Conservation (phyloP, 805 yeast species). For the Barnettozyma salicaria region DNA sequence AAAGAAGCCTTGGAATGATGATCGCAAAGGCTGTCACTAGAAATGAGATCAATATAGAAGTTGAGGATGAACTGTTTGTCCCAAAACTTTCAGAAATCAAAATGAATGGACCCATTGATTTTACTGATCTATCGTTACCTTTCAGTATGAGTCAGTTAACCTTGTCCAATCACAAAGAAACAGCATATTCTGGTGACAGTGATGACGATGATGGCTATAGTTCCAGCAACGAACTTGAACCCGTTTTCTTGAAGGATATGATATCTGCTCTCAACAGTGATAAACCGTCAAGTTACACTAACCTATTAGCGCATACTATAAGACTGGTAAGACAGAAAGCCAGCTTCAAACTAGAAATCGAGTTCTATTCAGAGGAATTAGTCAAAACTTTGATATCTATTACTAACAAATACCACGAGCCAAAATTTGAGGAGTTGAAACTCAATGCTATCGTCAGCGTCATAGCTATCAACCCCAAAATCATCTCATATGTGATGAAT, state of each 20-base stretch:
- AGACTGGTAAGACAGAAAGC: slow-evolving; percentile 60
- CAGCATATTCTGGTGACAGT: slow-evolving; percentile 13
- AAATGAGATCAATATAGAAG: slow-evolving; percentile 26
- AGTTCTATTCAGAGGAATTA: slow-evolving; percentile 50
- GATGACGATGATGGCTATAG: slow-evolving; percentile 27
- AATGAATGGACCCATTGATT: slow-evolving; percentile 10
- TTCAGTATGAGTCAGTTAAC: slow-evolving; percentile 11
- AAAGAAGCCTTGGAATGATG: slow-evolving; percentile 49
- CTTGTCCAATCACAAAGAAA: slow-evolving; percentile 8
- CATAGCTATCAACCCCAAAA: slow-evolving; percentile 46
- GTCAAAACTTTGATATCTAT: slow-evolving; percentile 46
- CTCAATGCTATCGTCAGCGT: slow-evolving; percentile 63
- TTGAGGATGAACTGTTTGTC: slow-evolving; percentile 20
- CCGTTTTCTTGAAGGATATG: slow-evolving; percentile 72
- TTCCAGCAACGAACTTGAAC: slow-evolving; percentile 39
- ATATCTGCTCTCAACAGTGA: slow-evolving; percentile 47
- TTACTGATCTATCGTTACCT: slow-evolving; percentile 14
- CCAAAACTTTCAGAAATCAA: slow-evolving; percentile 6
- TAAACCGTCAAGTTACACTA: slow-evolving; percentile 32
- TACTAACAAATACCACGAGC: slow-evolving; percentile 49
- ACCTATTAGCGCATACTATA: slow-evolving; percentile 43
- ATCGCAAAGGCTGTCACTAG: slow-evolving; percentile 45
- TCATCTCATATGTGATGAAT: slow-evolving; percentile 33
- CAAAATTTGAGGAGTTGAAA: slow-evolving; percentile 56
- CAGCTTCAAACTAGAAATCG: slow-evolving; percentile 52